Conservation (phyloP, 2,329 filamentous ascomycete species). For the Celoporthe dispersa region DNA sequence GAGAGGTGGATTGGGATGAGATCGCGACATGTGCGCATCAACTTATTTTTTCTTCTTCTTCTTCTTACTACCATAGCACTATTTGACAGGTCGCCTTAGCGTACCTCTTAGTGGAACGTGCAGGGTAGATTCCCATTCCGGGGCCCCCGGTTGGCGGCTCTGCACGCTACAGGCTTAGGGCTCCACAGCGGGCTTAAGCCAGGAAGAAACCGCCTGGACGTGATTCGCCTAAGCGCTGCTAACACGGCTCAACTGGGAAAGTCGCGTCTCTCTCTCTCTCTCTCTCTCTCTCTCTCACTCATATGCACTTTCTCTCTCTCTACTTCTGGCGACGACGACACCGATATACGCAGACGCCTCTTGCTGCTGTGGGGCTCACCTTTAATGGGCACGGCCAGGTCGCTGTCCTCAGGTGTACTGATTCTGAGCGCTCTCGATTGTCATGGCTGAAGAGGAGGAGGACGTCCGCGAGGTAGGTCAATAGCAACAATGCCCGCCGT, state of each 20-base stretch:
- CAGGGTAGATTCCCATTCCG: background rate
- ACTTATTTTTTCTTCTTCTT: background rate
- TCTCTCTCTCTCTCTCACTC: background rate
- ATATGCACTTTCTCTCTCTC: no score
- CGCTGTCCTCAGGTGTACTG: no score
- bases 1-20: background rate
- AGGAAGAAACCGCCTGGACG: background rate
- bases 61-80: background rate
- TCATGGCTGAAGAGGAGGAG: conserved; percentile 40
- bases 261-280: conserved; percentile 12
- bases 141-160: background rate
- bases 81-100: conserved; percentile 6
- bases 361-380: no score
- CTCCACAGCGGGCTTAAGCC: conserved; percentile 10
- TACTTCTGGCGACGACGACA: conserved; percentile 1
- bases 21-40: background rate
- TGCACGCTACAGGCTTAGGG: background rate
- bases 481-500: background rate
- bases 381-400: no score
- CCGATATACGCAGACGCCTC: background rate
- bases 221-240: conserved; percentile 14
- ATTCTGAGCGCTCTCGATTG: background rate
- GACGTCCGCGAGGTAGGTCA: conserved; percentile 38
- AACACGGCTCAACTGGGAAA: conserved; percentile 17
- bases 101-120: background rate